Percentiles rank a stretch among this genome's conserved stretches.
phyloP scores from a whole-genome alignment of 306 rosid species.

The Malus sieversii region DNA sequence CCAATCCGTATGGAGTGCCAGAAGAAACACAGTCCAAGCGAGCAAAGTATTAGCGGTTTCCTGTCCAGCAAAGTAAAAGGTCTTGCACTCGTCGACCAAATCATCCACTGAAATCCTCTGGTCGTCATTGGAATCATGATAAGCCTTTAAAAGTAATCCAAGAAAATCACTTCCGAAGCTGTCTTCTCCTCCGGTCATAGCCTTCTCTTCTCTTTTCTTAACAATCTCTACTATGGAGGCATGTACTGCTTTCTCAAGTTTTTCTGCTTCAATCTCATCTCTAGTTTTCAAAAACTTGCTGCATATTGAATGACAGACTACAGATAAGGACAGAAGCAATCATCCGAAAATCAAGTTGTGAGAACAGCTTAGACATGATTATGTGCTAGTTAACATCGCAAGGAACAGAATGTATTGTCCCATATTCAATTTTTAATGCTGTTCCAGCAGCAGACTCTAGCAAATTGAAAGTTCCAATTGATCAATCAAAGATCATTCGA shows the following conservation, averaged over 20 bases:
- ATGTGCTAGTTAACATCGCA: too few relatives aligned
- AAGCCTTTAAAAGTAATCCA: constrained; percentile 16
- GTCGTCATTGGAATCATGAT: constrained; percentile 8
- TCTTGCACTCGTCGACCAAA: constrained; percentile 21
- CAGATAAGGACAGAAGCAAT: too few relatives aligned
- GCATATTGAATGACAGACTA: background rate
- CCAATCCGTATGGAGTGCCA: constrained; percentile 11
- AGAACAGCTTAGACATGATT: too few relatives aligned
- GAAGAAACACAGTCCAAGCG: constrained; percentile 18
- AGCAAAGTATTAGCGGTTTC: constrained; percentile 17
- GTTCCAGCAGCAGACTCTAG: too few relatives aligned
- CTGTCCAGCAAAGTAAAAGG: constrained; percentile 15
- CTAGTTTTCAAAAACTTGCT: background rate
- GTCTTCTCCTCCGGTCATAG: background rate
- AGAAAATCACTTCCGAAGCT: constrained; percentile 24
- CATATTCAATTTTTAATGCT: too few relatives aligned
- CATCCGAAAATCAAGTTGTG: too few relatives aligned
- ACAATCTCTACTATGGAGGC: background rate
- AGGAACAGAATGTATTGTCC: too few relatives aligned
- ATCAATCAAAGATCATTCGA: too few relatives aligned
- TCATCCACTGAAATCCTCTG: constrained; percentile 6
- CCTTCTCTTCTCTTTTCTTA: constrained; percentile 5
- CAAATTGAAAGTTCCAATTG: too few relatives aligned
- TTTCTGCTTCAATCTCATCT: background rate
- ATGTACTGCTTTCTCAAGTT: background rate